Percentiles rank a stretch among this genome's conserved stretches.
These are phyloP conservation scores for Lithocarpus polystachyus DNA, from an alignment of 306 rosid genomes.

Conservation along the genomic window DNA sequence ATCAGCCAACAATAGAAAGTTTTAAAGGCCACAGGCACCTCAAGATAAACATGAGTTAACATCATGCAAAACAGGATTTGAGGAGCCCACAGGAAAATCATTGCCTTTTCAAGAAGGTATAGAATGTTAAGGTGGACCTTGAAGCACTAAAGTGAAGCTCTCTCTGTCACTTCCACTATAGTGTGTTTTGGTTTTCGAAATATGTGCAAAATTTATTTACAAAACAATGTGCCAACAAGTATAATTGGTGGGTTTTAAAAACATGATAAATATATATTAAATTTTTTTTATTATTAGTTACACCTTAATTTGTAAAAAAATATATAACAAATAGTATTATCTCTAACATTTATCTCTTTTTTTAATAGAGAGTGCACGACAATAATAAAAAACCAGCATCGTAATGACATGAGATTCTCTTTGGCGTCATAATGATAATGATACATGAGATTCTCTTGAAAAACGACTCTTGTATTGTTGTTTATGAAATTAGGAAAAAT, in stretches of 20 bases:
- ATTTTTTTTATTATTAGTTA: no score
- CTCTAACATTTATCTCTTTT: no score
- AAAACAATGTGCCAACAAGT: no score
- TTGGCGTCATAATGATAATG: neutral
- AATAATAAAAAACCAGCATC: neutral
- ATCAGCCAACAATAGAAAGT: neutral
- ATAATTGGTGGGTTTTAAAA: no score
- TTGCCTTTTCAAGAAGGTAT: neutral
- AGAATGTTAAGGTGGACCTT: neutral
- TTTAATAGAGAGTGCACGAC: no score
- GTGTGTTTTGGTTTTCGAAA: neutral
- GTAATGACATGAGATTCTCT: neutral
- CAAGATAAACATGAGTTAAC: slow-evolving; percentile 26
- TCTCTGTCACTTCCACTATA: neutral
- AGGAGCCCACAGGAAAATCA: slow-evolving; percentile 8
- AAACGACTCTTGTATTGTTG: neutral
- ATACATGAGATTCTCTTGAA: neutral
- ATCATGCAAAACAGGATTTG: neutral
- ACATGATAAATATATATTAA: no score
- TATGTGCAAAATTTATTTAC: no score
- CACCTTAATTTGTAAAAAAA: accelerated
- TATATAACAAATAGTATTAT: no score
- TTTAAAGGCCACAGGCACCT: slow-evolving; percentile 5
- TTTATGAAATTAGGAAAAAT: no score
- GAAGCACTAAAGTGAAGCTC: neutral